Evolutionary conservation across 371 early-diverging fungal genomes (phyloP).

Genomic region (Funneliformis caledonium): DNA sequence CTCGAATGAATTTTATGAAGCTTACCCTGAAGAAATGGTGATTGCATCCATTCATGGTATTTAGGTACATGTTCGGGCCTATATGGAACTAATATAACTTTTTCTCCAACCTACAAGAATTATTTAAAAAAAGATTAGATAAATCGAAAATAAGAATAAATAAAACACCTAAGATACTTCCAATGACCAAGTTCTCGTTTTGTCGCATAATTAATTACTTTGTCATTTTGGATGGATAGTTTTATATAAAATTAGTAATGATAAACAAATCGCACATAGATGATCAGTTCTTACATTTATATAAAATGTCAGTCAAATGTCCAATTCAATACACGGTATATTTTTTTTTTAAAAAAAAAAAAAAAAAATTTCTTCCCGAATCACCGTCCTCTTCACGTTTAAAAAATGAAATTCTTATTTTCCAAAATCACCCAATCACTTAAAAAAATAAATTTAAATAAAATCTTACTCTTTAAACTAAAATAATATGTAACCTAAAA

Average conservation of each 20-base stretch:
- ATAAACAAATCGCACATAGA: no score
- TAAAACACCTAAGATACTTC: slow-evolving; percentile 47
- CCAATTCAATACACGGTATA: no score
- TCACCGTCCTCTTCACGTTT: no score
- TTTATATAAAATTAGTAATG: not conserved
- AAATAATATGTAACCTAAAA: no score
- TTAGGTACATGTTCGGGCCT: slow-evolving; percentile 78
- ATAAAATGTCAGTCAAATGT: no score
- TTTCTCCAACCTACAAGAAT: slow-evolving; percentile 61
- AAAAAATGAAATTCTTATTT: no score
- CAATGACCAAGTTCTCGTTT: slow-evolving; percentile 56
- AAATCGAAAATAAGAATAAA: slow-evolving; percentile 41
- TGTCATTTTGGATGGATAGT: not conserved
- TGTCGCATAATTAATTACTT: slow-evolving; percentile 46
- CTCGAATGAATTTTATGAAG: not conserved
- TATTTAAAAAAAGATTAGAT: slow-evolving; percentile 43
- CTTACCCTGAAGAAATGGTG: slow-evolving; percentile 58
- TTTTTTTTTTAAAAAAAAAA: no score
- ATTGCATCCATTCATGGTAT: slow-evolving; percentile 96
- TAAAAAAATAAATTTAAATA: no score
- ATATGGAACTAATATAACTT: slow-evolving; percentile 85
- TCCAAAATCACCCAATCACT: no score
- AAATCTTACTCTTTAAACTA: no score
- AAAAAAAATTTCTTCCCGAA: no score
- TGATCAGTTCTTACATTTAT: no score